Percentiles rank a stretch among this genome's conserved stretches.
phyloP scores from a whole-genome alignment of 495 filamentous ascomycete species.

The Cairneyella variabilis region DNA sequence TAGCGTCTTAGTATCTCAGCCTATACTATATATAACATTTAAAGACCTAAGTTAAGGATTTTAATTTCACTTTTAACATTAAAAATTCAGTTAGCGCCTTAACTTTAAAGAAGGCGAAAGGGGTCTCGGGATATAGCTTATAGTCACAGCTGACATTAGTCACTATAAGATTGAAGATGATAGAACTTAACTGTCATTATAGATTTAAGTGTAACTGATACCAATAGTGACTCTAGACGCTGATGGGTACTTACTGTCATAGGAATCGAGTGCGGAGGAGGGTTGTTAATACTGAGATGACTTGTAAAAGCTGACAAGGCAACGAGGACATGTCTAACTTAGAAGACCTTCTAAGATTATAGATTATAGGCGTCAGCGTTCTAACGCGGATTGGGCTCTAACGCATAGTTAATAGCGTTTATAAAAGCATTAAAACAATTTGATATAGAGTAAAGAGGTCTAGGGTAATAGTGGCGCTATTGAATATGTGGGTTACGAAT shows the following conservation, averaged over 20 bases:
- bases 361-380: background rate
- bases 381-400: background rate
- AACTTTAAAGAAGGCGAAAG: slow-evolving; percentile 1
- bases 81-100: background rate
- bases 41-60: background rate
- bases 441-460: background rate
- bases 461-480: background rate
- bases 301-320: background rate
- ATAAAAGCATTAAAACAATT: background rate
- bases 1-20: too few relatives aligned
- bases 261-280: slow-evolving; percentile 4
- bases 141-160: slow-evolving; percentile 1
- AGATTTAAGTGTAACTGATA: slow-evolving; percentile 7
- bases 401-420: background rate
- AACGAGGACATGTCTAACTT: background rate
- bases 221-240: slow-evolving; percentile 2
- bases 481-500: background rate
- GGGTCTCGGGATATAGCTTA: slow-evolving; percentile 2
- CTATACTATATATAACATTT: background rate
- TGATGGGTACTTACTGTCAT: slow-evolving; percentile 1
- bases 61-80: background rate
- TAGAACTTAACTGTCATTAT: slow-evolving; percentile 4
- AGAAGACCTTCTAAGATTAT: background rate
- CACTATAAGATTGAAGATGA: slow-evolving; percentile 8
- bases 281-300: background rate